Conservation (phyloP, 2,329 filamentous ascomycete species). For the Calonectria multiphialidica region DNA sequence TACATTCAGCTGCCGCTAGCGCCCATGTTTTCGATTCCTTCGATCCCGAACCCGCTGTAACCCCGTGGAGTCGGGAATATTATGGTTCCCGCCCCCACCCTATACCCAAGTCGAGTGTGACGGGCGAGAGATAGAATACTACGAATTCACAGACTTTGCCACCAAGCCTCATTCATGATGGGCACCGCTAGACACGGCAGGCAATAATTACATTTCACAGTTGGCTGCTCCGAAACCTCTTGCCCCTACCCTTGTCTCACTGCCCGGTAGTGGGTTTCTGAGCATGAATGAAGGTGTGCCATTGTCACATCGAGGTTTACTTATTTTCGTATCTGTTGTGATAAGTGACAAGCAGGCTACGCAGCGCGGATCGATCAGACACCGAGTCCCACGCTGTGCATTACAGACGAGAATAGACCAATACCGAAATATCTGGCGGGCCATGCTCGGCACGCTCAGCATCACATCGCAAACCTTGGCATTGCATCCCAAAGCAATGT, state of each 20-base stretch:
- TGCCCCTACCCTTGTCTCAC: background rate
- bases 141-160: background rate
- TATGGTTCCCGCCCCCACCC: background rate
- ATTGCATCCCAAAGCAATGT: background rate
- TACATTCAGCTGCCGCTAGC: background rate
- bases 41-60: background rate
- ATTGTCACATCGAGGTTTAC: background rate
- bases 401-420: background rate
- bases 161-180: background rate
- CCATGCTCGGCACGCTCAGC: background rate
- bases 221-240: background rate
- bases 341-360: background rate
- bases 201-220: background rate
- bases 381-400: background rate
- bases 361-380: background rate
- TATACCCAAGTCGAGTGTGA: background rate
- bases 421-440: background rate
- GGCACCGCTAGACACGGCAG: background rate
- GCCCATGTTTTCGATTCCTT: background rate
- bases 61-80: background rate
- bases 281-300: background rate
- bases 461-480: background rate
- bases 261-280: too few species aligned
- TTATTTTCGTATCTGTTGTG: conserved; percentile 1
- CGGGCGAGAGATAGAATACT: too few species aligned